Percentiles rank a stretch among this genome's conserved stretches.
phyloP scores from a whole-genome alignment of 2,329 filamentous ascomycete genomes.

The Botrytis deweyae region DNA sequence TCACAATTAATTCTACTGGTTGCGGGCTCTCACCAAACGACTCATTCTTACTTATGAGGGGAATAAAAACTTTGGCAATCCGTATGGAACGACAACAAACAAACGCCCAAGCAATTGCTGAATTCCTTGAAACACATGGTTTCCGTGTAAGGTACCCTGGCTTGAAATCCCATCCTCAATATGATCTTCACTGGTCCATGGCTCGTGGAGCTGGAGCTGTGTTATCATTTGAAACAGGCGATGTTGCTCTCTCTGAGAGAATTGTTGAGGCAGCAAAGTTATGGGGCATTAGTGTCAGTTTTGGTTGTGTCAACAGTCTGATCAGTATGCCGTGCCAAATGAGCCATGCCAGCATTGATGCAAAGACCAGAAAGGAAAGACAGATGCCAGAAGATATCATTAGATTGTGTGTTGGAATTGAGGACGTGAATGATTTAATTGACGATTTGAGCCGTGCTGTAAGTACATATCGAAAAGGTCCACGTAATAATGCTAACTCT shows the following conservation, averaged over 20 bases:
- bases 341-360: constrained; percentile 98
- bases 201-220: constrained; percentile 92
- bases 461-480: constrained; percentile 47
- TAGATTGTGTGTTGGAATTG: constrained; percentile 91
- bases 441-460: constrained; percentile 90
- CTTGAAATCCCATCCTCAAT: constrained; percentile 91
- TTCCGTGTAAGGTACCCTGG: constrained; percentile 96
- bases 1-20: constrained; percentile 94
- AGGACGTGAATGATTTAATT: constrained; percentile 86
- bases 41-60: constrained; percentile 90
- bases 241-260: constrained; percentile 76
- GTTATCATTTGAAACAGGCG: constrained; percentile 92
- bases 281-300: constrained; percentile 95
- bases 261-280: constrained; percentile 91
- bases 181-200: constrained; percentile 94
- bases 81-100: constrained; percentile 98
- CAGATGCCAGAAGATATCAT: constrained; percentile 98
- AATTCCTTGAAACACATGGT: constrained; percentile 85
- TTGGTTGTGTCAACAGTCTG: constrained; percentile 95
- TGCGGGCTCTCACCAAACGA: constrained; percentile 95
- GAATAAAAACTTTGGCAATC: constrained; percentile 93
- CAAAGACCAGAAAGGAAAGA: constrained; percentile 83
- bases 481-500: constrained; percentile 29
- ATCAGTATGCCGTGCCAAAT: constrained; percentile 99
- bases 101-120: constrained; percentile 86